These are phyloP conservation scores for Diaporthe citrichinensis DNA, from an alignment of 2,329 filamentous ascomycete genomes.

Conservation along the genomic window DNA sequence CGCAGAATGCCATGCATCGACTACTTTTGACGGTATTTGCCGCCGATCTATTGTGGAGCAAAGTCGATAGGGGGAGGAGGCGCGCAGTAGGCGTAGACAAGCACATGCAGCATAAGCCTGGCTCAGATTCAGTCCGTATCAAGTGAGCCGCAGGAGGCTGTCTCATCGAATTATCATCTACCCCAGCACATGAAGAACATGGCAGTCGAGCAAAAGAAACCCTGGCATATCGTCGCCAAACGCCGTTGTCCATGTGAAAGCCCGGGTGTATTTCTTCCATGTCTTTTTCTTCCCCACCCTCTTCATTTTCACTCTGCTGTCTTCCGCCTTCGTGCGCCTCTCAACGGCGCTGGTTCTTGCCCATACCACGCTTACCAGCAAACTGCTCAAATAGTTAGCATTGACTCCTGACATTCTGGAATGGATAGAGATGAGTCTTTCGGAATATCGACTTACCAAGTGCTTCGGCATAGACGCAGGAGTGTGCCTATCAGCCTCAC, in stretches of 20 bases:
- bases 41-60: not conserved
- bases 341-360: conserved; percentile 85
- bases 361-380: conserved; percentile 92
- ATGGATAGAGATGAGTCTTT: not conserved
- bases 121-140: not conserved
- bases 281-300: not conserved
- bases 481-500: conserved; percentile 94
- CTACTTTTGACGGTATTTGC: not conserved
- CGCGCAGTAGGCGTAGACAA: not conserved
- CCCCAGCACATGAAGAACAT: conserved; percentile 21
- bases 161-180: conserved; percentile 33
- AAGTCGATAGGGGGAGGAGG: not conserved
- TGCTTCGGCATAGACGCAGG: conserved; percentile 88
- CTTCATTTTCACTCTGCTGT: no score
- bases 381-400: conserved; percentile 68
- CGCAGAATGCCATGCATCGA: not conserved
- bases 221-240: conserved; percentile 34
- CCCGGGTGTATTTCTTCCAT: conserved; percentile 23
- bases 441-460: conserved; percentile 73
- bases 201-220: conserved; percentile 25
- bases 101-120: not conserved
- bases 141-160: conserved; percentile 14
- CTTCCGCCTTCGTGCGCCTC: not conserved
- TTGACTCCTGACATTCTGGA: no score
- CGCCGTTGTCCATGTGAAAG: conserved; percentile 35